Evolutionary conservation across 2,329 filamentous ascomycete genomes (phyloP), one percentile per base, ranked within the genome.

Genomic region (Davidsoniella neocaledoniae): DNA sequence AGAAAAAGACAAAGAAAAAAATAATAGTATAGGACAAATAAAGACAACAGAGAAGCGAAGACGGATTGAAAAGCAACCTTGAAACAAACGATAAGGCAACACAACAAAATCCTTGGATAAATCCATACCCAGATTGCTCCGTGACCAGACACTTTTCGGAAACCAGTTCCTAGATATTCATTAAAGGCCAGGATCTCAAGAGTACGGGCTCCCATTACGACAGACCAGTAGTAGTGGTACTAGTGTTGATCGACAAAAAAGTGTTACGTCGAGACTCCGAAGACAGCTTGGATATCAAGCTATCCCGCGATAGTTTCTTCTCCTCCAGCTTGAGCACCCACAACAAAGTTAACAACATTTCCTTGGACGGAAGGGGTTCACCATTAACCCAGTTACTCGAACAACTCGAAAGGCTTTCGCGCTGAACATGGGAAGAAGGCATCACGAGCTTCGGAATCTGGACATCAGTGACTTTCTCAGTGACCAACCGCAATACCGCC

Each of bases 401-500:
- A 55, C 65, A 62, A 54, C 60, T 58, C 55, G 57, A 53, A 55
- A 58, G 57, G 55, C 60, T 58, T 44, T 59, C 67, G 63, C 64
- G 63, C 65, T 62, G 61, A 55, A 54, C 62, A 58, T 58, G 48
- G 54, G 59, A 55, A 59, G 59, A 63, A 59, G 55, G 54, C 57
- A 53, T 52, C 57, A 56, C 19, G 38, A 10, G 57, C 57, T 59
- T 62, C 58, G 60, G 66, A 64, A 67, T 68, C 64, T 61, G 66
- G 59, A 67, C 63, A 57, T 71, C 66, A 59, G 62, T 40, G 4
- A 12, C 59, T 67, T 69, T 66, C 65, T 78, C 68, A 77, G 74
- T 77, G 64, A 73, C 74, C 71, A 75, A 80, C 78, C 77, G 78
- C 78, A 82, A 76, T 69, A 73, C 75, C 72, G 64, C 74, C 75